Evolutionary conservation across 305 asterid genomes (phyloP).

Genomic region (Coffea humblotiana): DNA sequence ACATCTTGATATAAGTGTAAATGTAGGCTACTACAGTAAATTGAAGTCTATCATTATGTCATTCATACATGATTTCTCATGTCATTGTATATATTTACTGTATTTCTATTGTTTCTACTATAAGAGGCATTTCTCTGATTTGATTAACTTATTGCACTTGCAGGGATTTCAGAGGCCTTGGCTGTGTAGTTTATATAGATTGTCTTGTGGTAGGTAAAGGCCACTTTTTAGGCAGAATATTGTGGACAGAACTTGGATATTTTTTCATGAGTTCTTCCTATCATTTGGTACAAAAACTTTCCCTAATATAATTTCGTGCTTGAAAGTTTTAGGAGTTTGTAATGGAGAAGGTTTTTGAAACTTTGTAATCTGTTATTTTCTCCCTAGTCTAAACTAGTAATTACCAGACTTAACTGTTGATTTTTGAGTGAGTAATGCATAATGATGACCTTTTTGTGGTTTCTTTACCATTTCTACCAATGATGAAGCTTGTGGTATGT

Average conservation of each 20-base stretch:
- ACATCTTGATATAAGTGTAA: background rate
- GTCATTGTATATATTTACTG: background rate
- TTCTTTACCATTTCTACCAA: background rate
- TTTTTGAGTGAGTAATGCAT: background rate
- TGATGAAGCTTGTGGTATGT: background rate
- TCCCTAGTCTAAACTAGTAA: background rate
- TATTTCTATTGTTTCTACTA: background rate
- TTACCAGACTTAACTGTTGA: background rate
- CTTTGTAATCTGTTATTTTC: background rate
- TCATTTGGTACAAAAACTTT: background rate
- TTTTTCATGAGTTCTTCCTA: constrained; percentile 5
- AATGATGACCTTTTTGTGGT: background rate
- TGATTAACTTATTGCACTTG: constrained; percentile 5
- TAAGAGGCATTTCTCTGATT: background rate
- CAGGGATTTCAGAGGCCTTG: constrained; percentile 33
- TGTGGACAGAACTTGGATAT: background rate
- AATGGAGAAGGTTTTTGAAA: background rate
- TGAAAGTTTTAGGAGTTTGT: background rate
- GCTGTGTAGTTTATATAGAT: constrained; percentile 12
- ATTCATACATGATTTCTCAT: background rate
- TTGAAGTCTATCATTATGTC: background rate
- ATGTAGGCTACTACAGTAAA: background rate
- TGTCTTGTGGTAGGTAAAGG: constrained; percentile 11
- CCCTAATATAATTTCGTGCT: background rate
- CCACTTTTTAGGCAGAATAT: background rate